phyloP scores from a whole-genome alignment of 2,329 filamentous ascomycete genomes.

The Cercospora brassicicola region DNA sequence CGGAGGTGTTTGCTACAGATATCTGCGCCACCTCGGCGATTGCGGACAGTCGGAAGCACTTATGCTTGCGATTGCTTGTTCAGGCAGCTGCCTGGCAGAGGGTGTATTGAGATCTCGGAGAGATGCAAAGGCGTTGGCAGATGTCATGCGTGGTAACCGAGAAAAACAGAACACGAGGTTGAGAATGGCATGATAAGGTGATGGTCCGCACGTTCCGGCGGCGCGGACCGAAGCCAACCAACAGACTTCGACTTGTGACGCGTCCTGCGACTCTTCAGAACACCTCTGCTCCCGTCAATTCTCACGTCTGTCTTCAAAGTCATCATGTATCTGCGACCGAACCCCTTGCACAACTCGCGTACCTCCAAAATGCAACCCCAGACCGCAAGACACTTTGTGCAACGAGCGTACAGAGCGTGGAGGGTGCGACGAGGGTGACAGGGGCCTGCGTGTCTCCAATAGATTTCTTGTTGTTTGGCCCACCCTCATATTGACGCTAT shows the following conservation, averaged over 20 bases:
- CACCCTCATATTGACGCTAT: conserved; percentile 12
- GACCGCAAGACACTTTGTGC: neutral
- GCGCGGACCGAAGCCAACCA: neutral
- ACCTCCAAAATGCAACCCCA: neutral
- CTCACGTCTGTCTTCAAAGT: neutral
- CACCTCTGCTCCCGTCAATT: neutral
- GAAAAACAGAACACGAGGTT: neutral
- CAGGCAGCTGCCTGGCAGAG: neutral
- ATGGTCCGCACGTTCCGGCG: neutral
- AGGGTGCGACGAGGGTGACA: neutral
- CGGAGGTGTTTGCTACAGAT: conserved; percentile 4
- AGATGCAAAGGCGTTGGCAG: neutral
- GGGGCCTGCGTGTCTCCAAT: conserved; percentile 14
- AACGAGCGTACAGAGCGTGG: neutral
- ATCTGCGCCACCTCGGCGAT: conserved; percentile 9
- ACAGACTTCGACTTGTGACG: neutral
- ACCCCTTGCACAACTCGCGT: neutral
- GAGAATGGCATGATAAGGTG: neutral
- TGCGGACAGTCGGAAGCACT: neutral
- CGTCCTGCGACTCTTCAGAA: neutral
- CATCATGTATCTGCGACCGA: neutral
- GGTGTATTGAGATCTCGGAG: neutral
- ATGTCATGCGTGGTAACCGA: neutral
- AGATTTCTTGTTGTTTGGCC: conserved; percentile 8
- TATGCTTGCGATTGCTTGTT: neutral